Conservation (phyloP, 2,329 filamentous ascomycete species). For the Penicillium olsonii region DNA sequence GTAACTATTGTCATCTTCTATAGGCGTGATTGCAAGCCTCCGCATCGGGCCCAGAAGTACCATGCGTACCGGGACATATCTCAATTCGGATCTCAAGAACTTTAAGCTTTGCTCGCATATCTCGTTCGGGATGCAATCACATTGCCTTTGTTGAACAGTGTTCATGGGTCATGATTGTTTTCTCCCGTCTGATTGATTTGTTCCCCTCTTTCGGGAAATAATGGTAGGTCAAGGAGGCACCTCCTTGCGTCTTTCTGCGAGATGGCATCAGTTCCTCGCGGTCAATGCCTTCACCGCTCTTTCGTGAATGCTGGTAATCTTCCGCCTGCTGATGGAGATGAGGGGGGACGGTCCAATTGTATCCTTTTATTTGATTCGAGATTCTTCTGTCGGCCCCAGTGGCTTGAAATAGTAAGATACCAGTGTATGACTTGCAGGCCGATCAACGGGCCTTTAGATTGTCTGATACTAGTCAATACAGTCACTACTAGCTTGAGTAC, state of each 20-base stretch:
- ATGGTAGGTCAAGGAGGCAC: conserved; percentile 7
- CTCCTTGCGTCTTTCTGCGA: conserved; percentile 22
- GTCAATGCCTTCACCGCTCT: conserved; percentile 22
- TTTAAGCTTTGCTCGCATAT: conserved; percentile 12
- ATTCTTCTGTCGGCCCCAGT: not conserved
- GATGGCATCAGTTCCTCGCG: conserved; percentile 19
- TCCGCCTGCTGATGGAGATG: not conserved
- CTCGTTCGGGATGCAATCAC: not conserved
- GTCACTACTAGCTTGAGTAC: too few species aligned
- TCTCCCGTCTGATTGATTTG: not conserved
- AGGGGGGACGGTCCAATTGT: not conserved
- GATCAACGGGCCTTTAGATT: not conserved
- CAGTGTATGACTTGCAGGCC: conserved; percentile 8
- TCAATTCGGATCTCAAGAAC: conserved; percentile 2
- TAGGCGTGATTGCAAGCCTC: not conserved
- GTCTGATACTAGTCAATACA: not conserved
- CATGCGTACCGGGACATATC: not conserved
- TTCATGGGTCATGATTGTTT: not conserved
- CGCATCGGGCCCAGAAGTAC: not conserved
- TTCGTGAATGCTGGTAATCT: conserved; percentile 5
- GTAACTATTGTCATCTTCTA: not conserved
- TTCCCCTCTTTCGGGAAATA: not conserved
- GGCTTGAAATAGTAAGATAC: not conserved
- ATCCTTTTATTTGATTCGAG: not conserved
- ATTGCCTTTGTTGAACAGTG: not conserved